Conservation (phyloP, 2,329 filamentous ascomycete species). For the Nothopassalora personata region DNA sequence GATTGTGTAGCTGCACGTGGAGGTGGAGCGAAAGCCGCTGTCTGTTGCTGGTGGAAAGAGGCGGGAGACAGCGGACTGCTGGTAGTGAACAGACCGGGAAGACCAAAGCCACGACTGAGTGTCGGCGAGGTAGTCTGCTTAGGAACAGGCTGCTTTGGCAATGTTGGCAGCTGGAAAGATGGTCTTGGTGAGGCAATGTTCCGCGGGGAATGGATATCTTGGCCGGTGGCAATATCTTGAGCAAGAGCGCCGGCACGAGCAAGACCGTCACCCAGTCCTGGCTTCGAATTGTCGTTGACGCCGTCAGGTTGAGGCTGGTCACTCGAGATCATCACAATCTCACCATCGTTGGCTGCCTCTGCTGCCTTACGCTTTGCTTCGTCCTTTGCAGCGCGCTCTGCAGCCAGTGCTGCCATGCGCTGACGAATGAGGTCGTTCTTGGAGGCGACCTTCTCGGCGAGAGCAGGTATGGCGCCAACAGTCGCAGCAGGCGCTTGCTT, state of each 20-base stretch:
- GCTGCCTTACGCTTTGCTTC: constrained; percentile 6
- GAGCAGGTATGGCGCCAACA: constrained; percentile 3
- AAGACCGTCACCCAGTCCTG: constrained; percentile 15
- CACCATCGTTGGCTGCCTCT: not conserved
- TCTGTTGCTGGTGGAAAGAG: not conserved
- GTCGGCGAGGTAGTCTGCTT: constrained; percentile 9
- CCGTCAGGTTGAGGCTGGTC: not conserved
- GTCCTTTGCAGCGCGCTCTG: constrained; percentile 23
- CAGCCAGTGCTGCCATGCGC: constrained; percentile 69
- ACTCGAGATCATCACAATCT: constrained; percentile 8
- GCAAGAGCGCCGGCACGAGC: constrained; percentile 7
- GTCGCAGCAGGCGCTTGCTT: constrained; percentile 7
- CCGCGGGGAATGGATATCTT: not conserved
- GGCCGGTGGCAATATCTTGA: not conserved
- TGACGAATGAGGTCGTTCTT: constrained; percentile 68
- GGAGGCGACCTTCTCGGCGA: constrained; percentile 12
- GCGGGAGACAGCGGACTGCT: constrained; percentile 5
- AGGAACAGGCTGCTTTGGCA: not conserved
- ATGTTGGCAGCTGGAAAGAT: not conserved
- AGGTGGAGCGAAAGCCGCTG: not conserved
- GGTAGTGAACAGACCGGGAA: constrained; percentile 29
- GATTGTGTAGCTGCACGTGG: not conserved
- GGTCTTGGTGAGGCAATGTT: not conserved
- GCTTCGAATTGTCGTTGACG: not conserved
- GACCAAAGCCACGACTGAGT: constrained; percentile 15